Percentiles rank a stretch among this genome's conserved stretches.
Conservation (phyloP, 805 yeast species). For the Candida morakotiae region DNA sequence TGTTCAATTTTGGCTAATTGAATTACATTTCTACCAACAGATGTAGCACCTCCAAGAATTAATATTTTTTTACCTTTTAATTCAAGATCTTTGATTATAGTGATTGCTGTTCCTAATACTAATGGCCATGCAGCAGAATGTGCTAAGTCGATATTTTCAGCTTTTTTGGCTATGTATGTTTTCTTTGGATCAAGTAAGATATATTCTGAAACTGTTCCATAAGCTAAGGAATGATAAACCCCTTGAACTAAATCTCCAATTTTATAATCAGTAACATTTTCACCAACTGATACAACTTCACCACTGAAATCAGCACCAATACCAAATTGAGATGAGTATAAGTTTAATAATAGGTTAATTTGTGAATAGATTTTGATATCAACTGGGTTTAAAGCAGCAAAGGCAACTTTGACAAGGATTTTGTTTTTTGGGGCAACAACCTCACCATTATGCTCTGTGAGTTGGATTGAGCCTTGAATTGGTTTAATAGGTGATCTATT, state of each 20-base stretch:
- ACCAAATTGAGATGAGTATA: conserved; percentile 14
- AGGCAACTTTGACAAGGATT: conserved; percentile 26
- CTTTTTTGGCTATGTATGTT: conserved; percentile 33
- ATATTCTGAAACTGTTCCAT: conserved; percentile 48
- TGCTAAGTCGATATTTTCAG: conserved; percentile 37
- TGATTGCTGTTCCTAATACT: conserved; percentile 60
- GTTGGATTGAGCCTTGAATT: conserved; percentile 5
- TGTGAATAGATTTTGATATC: conserved; percentile 19
- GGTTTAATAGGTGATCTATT: conserved; percentile 12
- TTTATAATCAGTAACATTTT: conserved; percentile 13
- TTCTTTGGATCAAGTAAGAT: conserved; percentile 28
- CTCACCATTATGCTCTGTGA: background rate
- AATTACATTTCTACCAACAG: conserved; percentile 56
- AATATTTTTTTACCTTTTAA: conserved; percentile 48
- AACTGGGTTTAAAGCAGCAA: conserved; percentile 32
- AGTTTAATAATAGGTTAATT: conserved; percentile 3
- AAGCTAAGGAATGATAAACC: conserved; percentile 12
- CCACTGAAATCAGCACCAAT: conserved; percentile 33
- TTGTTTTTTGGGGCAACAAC: conserved; percentile 13
- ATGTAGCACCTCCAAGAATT: conserved; percentile 67
- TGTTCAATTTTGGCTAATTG: conserved; percentile 49
- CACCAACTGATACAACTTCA: conserved; percentile 27
- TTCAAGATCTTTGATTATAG: conserved; percentile 27
- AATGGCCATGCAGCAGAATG: conserved; percentile 68
- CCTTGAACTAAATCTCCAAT: conserved; percentile 32